Percentiles rank a stretch among this genome's conserved stretches.
Evolutionary conservation across 2,329 filamentous ascomycete species (phyloP).

Genomic region (Claviceps cyperi): DNA sequence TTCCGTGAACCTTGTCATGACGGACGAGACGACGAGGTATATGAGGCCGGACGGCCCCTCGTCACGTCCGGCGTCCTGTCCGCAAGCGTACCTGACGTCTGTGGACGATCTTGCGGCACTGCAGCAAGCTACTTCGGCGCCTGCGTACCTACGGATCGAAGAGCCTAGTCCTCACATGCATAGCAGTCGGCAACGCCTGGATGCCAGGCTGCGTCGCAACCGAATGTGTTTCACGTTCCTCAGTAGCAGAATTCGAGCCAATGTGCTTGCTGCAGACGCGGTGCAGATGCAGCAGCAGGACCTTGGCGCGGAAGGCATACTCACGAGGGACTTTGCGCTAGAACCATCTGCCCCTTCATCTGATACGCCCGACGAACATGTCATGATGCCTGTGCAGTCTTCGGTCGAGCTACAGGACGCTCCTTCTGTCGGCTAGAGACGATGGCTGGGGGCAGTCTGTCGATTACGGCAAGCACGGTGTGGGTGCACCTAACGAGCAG

Average conservation of each 20-base stretch:
- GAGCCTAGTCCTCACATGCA: not conserved
- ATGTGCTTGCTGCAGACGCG: not conserved
- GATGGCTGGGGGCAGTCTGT: not conserved
- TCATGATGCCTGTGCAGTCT: not conserved
- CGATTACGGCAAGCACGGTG: not conserved
- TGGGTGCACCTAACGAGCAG: not conserved
- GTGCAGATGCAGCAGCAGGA: not conserved
- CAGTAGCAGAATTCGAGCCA: not conserved
- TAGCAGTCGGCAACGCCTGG: not conserved
- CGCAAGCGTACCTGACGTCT: not conserved
- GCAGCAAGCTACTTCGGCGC: not conserved
- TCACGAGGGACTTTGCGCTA: slow-evolving; percentile 7
- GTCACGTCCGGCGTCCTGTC: not conserved
- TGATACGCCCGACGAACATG: not conserved
- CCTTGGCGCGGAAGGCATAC: slow-evolving; percentile 1
- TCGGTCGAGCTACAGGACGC: not conserved
- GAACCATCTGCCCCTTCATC: not conserved
- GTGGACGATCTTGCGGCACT: not conserved
- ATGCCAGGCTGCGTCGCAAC: not conserved
- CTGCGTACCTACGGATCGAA: not conserved
- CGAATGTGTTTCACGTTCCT: not conserved
- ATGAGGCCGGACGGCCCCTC: not conserved
- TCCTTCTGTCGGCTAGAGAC: not conserved
- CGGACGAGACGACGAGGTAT: not conserved
- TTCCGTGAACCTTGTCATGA: not conserved